Evolutionary conservation across 352 stramenopile species (phyloP).

Genomic region (Phytophthora boehmeriae): DNA sequence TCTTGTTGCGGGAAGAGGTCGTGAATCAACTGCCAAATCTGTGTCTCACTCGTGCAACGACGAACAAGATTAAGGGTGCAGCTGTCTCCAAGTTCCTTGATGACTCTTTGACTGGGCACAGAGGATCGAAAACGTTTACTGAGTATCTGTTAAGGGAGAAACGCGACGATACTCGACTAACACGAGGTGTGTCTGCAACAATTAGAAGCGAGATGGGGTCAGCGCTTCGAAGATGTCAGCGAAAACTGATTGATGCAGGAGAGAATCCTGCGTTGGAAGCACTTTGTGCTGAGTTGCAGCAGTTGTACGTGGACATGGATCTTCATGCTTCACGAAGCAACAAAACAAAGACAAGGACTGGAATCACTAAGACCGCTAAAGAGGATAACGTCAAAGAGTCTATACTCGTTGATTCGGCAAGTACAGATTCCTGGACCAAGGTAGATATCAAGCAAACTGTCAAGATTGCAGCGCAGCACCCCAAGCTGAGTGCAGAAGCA

Average conservation of each 20-base stretch:
- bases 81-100: slow-evolving; percentile 49
- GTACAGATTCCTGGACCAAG: slow-evolving; percentile 15
- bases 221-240: slow-evolving; percentile 34
- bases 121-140: slow-evolving; percentile 26
- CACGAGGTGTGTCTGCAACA: slow-evolving; percentile 24
- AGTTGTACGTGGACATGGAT: slow-evolving; percentile 46
- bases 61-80: slow-evolving; percentile 51
- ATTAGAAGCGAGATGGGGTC: slow-evolving; percentile 43
- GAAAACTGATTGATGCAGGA: slow-evolving; percentile 23
- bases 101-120: slow-evolving; percentile 43
- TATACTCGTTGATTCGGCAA: slow-evolving; percentile 18
- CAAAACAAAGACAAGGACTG: slow-evolving; percentile 10
- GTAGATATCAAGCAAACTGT: slow-evolving; percentile 17
- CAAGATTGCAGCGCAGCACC: slow-evolving; percentile 5
- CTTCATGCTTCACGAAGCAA: slow-evolving; percentile 9
- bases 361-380: neutral
- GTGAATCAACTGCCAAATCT: no score
- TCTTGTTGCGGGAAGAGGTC: slow-evolving; percentile 31
- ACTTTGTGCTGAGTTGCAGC: slow-evolving; percentile 38
- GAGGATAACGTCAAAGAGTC: slow-evolving; percentile 20
- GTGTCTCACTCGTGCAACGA: slow-evolving; percentile 45
- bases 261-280: slow-evolving; percentile 30
- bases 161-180: slow-evolving; percentile 31
- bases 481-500: slow-evolving; percentile 18
- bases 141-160: slow-evolving; percentile 37